These are phyloP conservation scores for Globisporangium heterothallicum DNA, from an alignment of 352 stramenopile species.

Conservation along the genomic window DNA sequence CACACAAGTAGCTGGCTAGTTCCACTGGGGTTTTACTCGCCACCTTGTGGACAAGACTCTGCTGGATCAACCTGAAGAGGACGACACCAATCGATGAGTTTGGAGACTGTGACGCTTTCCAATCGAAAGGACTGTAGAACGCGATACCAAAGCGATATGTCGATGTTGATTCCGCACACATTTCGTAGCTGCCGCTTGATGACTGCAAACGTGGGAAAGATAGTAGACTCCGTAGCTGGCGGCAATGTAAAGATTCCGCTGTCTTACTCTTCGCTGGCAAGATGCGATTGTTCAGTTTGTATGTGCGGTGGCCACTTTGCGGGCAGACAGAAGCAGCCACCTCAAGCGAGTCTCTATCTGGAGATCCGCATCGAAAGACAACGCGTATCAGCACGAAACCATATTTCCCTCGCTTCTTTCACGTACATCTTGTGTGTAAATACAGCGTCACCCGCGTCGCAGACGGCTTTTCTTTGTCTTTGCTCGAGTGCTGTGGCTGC, in stretches of 20 bases:
- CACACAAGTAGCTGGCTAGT: constrained; percentile 32
- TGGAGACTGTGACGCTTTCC: too few species aligned
- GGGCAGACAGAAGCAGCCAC: constrained; percentile 23
- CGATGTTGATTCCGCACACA: constrained; percentile 34
- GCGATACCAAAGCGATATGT: constrained; percentile 39
- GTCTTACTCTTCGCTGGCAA: constrained; percentile 34
- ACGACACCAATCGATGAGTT: neutral
- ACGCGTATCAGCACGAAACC: neutral
- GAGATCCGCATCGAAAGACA: neutral
- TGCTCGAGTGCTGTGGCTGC: constrained; percentile 13
- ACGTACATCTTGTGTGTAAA: constrained; percentile 20
- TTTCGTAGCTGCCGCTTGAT: constrained; percentile 32
- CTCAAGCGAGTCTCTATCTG: constrained; percentile 22
- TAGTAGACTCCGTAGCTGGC: too few species aligned
- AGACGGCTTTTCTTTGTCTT: constrained; percentile 10
- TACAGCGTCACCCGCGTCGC: constrained; percentile 24
- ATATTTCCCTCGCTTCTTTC: neutral
- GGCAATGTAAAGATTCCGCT: too few species aligned
- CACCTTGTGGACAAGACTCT: constrained; percentile 39
- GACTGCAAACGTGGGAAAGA: too few species aligned
- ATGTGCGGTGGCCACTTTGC: constrained; percentile 22
- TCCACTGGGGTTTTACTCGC: constrained; percentile 23
- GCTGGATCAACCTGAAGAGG: constrained; percentile 24
- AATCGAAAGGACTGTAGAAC: too few species aligned
- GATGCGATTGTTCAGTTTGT: constrained; percentile 32